Evolutionary conservation across 257 asterid genomes (phyloP).

Genomic region (Lavandula angustifolia): DNA sequence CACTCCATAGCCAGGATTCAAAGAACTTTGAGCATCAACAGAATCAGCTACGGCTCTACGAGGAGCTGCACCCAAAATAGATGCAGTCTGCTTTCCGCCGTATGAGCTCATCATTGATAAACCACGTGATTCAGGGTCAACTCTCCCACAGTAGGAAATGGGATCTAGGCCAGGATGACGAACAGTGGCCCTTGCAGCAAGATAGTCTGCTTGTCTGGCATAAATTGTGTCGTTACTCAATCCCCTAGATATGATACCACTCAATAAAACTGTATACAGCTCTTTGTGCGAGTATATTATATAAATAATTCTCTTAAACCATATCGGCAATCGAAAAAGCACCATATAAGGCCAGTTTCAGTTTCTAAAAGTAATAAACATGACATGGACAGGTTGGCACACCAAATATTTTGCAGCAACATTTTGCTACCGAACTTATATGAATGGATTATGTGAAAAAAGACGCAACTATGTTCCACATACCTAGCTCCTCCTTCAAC

Average conservation of each 20-base stretch:
- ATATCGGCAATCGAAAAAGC: constrained; percentile 28
- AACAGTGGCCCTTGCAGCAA: constrained; percentile 74
- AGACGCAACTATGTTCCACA: constrained; percentile 24
- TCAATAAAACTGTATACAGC: no score
- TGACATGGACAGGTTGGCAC: constrained; percentile 16
- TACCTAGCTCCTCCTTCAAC: constrained; percentile 88
- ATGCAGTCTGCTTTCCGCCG: constrained; percentile 69
- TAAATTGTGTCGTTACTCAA: constrained; percentile 72
- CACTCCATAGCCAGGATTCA: constrained; percentile 95
- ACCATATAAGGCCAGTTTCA: constrained; percentile 19
- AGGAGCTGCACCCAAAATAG: constrained; percentile 94
- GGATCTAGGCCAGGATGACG: constrained; percentile 79
- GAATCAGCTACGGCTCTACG: constrained; percentile 66
- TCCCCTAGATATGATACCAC: constrained; percentile 50
- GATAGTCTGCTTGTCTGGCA: constrained; percentile 98
- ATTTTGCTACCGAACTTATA: constrained; percentile 28
- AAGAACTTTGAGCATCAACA: constrained; percentile 61
- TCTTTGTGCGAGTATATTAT: constrained; percentile 40
- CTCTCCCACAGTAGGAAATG: constrained; percentile 63
- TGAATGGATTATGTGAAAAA: constrained; percentile 5
- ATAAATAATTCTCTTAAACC: constrained; percentile 30
- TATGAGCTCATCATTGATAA: constrained; percentile 60
- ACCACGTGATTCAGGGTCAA: constrained; percentile 66
- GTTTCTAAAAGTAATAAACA: constrained; percentile 25
- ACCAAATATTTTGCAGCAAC: constrained; percentile 11